Conservation (phyloP, 1,284 basidiomycete species). For the Fomitiporia mediterranea region DNA sequence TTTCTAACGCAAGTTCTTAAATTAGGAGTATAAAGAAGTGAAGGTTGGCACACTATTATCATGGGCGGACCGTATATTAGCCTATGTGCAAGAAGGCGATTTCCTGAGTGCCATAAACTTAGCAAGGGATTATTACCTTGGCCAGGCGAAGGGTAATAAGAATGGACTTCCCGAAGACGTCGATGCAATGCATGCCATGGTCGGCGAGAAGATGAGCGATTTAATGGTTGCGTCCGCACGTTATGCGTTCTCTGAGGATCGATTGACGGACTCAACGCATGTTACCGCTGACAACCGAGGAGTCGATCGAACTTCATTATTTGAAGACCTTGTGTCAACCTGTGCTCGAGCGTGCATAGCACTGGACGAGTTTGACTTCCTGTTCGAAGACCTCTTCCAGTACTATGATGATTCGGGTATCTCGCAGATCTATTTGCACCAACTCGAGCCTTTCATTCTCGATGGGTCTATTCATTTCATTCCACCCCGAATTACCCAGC, state of each 20-base stretch:
- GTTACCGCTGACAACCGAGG: slow-evolving; percentile 79
- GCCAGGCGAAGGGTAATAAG: slow-evolving; percentile 77
- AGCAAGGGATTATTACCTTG: slow-evolving; percentile 81
- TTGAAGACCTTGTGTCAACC: slow-evolving; percentile 81
- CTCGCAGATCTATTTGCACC: slow-evolving; percentile 79
- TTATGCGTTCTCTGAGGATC: slow-evolving; percentile 93
- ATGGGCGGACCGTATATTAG: slow-evolving; percentile 92
- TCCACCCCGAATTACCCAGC: slow-evolving; percentile 86
- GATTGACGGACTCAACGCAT: slow-evolving; percentile 88
- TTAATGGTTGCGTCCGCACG: slow-evolving; percentile 84
- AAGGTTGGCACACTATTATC: slow-evolving; percentile 85
- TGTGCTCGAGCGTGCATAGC: slow-evolving; percentile 83
- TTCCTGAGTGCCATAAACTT: slow-evolving; percentile 90
- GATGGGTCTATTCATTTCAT: slow-evolving; percentile 67
- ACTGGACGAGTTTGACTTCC: slow-evolving; percentile 75
- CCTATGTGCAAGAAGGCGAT: slow-evolving; percentile 81
- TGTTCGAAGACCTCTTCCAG: slow-evolving; percentile 93
- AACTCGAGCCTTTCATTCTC: slow-evolving; percentile 84
- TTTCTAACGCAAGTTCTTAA: slow-evolving; percentile 14
- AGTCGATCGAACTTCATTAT: slow-evolving; percentile 86
- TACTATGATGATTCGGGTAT: slow-evolving; percentile 85
- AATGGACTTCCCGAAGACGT: slow-evolving; percentile 79
- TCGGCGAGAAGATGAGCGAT: slow-evolving; percentile 76
- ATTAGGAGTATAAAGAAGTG: slow-evolving; percentile 64
- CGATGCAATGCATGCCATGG: slow-evolving; percentile 52